Evolutionary conservation across 2,329 filamentous ascomycete species (phyloP), one percentile per base, ranked within the genome.

Genomic region (Ascosphaera apis): DNA sequence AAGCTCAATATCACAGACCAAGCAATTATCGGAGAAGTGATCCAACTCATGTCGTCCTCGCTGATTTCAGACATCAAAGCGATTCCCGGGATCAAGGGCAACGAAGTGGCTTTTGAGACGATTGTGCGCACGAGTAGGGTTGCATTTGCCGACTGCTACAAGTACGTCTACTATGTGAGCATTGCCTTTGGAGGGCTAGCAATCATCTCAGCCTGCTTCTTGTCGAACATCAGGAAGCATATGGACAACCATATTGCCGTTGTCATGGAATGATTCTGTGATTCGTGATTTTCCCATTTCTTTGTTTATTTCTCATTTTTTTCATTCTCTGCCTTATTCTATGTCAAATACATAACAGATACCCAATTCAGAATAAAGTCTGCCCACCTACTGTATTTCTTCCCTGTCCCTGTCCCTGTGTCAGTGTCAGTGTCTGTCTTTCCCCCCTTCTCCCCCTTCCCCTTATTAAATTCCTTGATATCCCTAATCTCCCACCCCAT

Each of bases 131-230:
- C 67, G 1, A 66, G 69, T 0, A 64, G 68, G 43, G 46, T 65
- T 36, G 66, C 69, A 0, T 76, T 63, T 48, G 60, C 69, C 0
- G 55, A 65, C 34, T 63, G 62, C 7, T 76, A 75, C 42, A 63
- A 64, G 33, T 72, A 60, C 45, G 68, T 72, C 3, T 76, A 73
- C 46, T 67, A 68, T 48, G 58, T 60, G 17, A 72, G 66, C 47
- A 71, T 76, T 47, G 69, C 63, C 0, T 76, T 75, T 48, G 72
- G 72, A 0, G 57, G 42, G 0, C 47, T 70, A 0, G 62, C 63
- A 3, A 66, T 74, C 34, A 35, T 72, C n/a, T 60, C 69, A 0
- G 62, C 66, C 37, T 56, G 64, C 38, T 69, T 73, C 42, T 49
- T 76, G 47, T 67, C 65, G 1, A 63, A 73, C 44, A 70, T 76